Conservation (phyloP, 768 basidiomycete species). For the Suillus ampliporus region DNA sequence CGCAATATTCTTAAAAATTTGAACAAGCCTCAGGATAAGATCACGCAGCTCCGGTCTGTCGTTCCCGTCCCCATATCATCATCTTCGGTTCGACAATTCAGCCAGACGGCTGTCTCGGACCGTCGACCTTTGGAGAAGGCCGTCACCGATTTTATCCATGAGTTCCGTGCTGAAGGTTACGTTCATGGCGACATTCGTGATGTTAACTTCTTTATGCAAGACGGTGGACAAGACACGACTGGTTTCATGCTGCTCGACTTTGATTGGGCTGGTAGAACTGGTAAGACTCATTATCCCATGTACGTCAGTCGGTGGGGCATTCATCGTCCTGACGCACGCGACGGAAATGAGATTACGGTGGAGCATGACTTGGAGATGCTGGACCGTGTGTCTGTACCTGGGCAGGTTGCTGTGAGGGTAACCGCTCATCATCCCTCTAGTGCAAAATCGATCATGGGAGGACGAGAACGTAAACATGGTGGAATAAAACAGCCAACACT, state of each 20-base stretch:
- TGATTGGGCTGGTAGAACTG: slow-evolving; percentile 4
- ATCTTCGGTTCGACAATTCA: slow-evolving; percentile 7
- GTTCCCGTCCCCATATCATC: neutral
- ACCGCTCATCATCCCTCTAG: too few species aligned
- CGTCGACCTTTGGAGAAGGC: neutral
- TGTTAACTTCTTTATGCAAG: slow-evolving; percentile 6
- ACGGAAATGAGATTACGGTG: neutral
- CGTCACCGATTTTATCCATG: neutral
- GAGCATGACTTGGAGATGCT: neutral
- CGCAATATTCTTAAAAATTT: slow-evolving; percentile 10
- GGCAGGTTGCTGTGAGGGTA: too few species aligned
- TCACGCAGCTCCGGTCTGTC: neutral
- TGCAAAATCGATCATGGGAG: too few species aligned
- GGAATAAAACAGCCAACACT: too few species aligned
- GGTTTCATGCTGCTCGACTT: slow-evolving; percentile 3
- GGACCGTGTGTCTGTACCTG: neutral
- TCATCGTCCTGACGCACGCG: neutral
- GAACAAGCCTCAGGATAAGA: neutral
- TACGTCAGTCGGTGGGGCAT: neutral
- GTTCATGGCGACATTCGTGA: slow-evolving; percentile 12
- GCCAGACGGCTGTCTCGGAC: neutral
- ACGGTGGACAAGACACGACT: neutral
- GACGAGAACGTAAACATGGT: too few species aligned
- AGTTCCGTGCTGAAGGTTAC: slow-evolving; percentile 6
- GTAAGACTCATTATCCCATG: neutral